phyloP scores from a whole-genome alignment of 805 yeast genomes.

The Pichia occidentalis region DNA sequence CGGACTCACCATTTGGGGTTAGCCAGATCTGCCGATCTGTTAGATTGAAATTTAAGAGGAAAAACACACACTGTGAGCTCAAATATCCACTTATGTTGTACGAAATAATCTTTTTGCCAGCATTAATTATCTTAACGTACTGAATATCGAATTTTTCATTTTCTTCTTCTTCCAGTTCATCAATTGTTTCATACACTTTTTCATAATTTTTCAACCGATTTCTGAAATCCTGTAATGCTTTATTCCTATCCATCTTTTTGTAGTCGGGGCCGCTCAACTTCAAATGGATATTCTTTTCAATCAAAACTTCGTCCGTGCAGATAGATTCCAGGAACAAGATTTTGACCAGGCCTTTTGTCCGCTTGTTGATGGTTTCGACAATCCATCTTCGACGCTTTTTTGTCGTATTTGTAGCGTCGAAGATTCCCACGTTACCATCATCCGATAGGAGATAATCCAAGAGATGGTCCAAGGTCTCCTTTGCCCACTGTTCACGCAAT shows the following conservation, averaged over 20 bases:
- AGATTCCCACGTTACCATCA: slow-evolving; percentile 47
- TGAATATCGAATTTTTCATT: slow-evolving; percentile 43
- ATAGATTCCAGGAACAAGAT: slow-evolving; percentile 61
- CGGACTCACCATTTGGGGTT: slow-evolving; percentile 31
- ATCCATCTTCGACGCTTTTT: slow-evolving; percentile 37
- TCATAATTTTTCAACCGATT: slow-evolving; percentile 79
- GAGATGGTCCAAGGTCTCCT: slow-evolving; percentile 41
- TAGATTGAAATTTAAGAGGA: slow-evolving; percentile 37
- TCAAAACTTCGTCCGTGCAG: slow-evolving; percentile 71
- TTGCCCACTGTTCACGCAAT: slow-evolving; percentile 47
- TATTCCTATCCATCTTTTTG: slow-evolving; percentile 70
- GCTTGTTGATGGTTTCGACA: slow-evolving; percentile 30
- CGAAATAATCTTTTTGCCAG: slow-evolving; percentile 50
- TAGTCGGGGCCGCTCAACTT: slow-evolving; percentile 94
- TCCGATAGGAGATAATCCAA: slow-evolving; percentile 37
- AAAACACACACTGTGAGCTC: slow-evolving; percentile 51
- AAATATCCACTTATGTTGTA: slow-evolving; percentile 52
- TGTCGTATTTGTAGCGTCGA: slow-evolving; percentile 56
- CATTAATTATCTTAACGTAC: slow-evolving; percentile 57
- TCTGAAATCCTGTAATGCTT: slow-evolving; percentile 76
- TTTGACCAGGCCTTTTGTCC: slow-evolving; percentile 30
- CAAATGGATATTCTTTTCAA: slow-evolving; percentile 77
- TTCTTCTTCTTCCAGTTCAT: slow-evolving; percentile 45
- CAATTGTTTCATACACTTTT: slow-evolving; percentile 84
- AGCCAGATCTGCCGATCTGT: slow-evolving; percentile 34